phyloP scores from a whole-genome alignment of 2,329 filamentous ascomycete species.

The Lanzia echinophila region DNA sequence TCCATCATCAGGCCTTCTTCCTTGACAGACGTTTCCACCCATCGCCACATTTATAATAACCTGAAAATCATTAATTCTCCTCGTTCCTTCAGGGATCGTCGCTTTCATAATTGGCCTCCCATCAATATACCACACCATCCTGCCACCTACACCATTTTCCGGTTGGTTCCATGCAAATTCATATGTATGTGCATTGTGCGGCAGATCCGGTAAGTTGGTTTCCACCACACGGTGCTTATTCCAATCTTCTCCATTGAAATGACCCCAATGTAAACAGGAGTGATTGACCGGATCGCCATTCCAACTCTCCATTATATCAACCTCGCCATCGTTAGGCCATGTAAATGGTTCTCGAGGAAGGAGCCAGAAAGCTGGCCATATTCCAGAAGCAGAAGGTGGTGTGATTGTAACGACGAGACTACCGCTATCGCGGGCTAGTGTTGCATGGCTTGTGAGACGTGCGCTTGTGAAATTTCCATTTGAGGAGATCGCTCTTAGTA shows the following conservation, averaged over 20 bases:
- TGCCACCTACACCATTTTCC: conserved; percentile 36
- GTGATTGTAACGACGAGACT: conserved; percentile 45
- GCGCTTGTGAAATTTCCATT: conserved; percentile 47
- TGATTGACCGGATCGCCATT: conserved; percentile 50
- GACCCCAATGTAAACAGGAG: conserved; percentile 53
- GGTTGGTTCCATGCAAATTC: conserved; percentile 51
- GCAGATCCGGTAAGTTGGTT: conserved; percentile 44
- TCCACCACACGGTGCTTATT: conserved; percentile 50
- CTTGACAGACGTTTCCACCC: conserved; percentile 52
- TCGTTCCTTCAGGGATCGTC: conserved; percentile 43
- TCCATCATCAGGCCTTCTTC: conserved; percentile 44
- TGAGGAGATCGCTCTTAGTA: conserved; percentile 44
- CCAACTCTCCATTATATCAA: conserved; percentile 57
- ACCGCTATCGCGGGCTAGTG: conserved; percentile 44
- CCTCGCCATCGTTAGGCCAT: conserved; percentile 53
- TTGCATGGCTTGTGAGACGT: conserved; percentile 46
- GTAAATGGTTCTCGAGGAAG: conserved; percentile 50
- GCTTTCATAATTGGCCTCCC: conserved; percentile 51
- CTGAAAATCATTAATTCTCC: conserved; percentile 49
- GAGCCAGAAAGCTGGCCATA: conserved; percentile 59
- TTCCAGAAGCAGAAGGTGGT: conserved; percentile 47
- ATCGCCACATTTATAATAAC: conserved; percentile 56
- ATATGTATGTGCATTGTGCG: conserved; percentile 41
- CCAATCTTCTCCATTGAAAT: conserved; percentile 45
- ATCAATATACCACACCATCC: conserved; percentile 54